Evolutionary conservation across 371 early-diverging fungal species (phyloP), one percentile per base, ranked within the genome.

Genomic region (Rhizopus delemar): DNA sequence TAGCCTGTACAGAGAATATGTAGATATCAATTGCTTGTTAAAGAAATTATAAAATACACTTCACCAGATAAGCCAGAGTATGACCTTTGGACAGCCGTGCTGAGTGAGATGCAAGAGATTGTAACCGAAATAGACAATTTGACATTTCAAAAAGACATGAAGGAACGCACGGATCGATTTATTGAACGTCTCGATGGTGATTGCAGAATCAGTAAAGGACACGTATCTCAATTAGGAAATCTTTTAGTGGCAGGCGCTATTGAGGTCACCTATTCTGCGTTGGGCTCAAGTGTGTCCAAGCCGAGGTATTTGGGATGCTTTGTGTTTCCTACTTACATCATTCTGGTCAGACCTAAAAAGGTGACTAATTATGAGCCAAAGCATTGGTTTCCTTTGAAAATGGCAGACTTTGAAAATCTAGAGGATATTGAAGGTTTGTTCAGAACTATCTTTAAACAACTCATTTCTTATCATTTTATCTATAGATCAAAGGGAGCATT

Each of bases 341-440:
- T 85, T 8, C 63, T 85, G 39, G 79, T 83, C 3, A 68, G 80
- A 38, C 78, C 81, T 2, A 85, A 83, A 59, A 85, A 83, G 38
- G 59, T 68, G 5, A 78, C 66, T 6, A 56, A 57, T 5, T 85
- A 83, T 38, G 84, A 82, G 54, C 80, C 84, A 0, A 78, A 80
- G 29, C 80, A 83, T 48, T 85, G 86, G 86, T 73, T 85, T 46
- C 84, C 86, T 0, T 62, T 85, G 6, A 62, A 73, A 1, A 63
- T 74, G 16, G 76, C 77, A 31, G 82, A 81, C 39, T 58, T 81
- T 29, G 76, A 74, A 54, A 74, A 81, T 57, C 39, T 74, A 9
- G 35, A 39, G 9, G 82, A 79, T 57, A 71, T 69, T 59, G 75
- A 67, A 64, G 77, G 77, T 69, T 59, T 45, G 8, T 38, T 29